phyloP scores from a whole-genome alignment of 2,329 filamentous ascomycete genomes.

The Colletotrichum noveboracense region DNA sequence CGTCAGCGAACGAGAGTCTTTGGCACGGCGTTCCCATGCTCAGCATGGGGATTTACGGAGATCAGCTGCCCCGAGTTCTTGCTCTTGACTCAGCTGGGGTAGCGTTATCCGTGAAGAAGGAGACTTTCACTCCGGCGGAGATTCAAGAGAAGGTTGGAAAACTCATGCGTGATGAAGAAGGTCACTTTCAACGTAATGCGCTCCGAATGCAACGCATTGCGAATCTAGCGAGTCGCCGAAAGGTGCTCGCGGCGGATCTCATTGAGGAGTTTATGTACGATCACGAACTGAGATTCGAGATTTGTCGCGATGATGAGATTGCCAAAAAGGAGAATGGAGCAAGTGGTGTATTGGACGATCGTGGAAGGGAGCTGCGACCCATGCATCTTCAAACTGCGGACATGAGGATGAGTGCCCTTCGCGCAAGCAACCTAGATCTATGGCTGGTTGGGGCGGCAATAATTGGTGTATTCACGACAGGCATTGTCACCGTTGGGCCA shows the following conservation, averaged over 20 bases:
- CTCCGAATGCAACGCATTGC: conserved; percentile 44
- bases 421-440: background rate
- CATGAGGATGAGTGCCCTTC: conserved; percentile 35
- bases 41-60: conserved; percentile 41
- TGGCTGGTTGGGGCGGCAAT: background rate
- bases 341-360: background rate
- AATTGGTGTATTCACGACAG: background rate
- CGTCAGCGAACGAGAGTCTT: conserved; percentile 43
- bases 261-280: conserved; percentile 47
- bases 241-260: conserved; percentile 42
- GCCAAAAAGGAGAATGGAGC: background rate
- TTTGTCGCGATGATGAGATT: conserved; percentile 17
- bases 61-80: conserved; percentile 43
- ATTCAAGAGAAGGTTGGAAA: conserved; percentile 30
- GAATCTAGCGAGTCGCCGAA: conserved; percentile 37
- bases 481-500: background rate
- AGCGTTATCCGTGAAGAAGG: conserved; percentile 40
- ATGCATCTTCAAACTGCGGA: conserved; percentile 51
- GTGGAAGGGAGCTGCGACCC: conserved; percentile 21
- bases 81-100: conserved; percentile 39
- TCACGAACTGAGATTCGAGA: conserved; percentile 26
- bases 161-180: conserved; percentile 33
- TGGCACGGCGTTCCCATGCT: conserved; percentile 44
- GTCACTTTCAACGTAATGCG: conserved; percentile 34
- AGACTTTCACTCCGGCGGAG: conserved; percentile 34